Percentiles rank a stretch among this genome's conserved stretches.
These are phyloP conservation scores for Obba rivulosa DNA, from an alignment of 768 basidiomycete species.

Conservation along the genomic window DNA sequence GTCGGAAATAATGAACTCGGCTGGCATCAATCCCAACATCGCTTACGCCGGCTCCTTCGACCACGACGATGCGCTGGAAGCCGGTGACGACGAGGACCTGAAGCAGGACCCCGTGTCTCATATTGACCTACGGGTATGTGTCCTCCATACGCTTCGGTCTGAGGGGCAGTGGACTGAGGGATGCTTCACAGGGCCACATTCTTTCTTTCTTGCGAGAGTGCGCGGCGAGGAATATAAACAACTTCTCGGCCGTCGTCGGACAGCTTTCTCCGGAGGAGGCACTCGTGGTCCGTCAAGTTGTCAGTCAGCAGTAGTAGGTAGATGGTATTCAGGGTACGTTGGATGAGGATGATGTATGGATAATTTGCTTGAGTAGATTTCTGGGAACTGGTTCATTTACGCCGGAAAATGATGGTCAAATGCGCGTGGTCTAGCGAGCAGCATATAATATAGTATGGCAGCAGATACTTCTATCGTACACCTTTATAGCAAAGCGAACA, in stretches of 20 bases:
- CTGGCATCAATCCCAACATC: conserved; percentile 39
- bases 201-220: conserved; percentile 65
- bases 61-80: conserved; percentile 70
- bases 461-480: too few species aligned
- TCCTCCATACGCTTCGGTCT: not conserved
- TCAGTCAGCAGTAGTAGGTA: conserved; percentile 14
- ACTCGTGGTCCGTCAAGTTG: conserved; percentile 51
- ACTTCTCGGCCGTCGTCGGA: conserved; percentile 58
- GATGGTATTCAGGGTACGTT: too few species aligned
- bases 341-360: too few species aligned
- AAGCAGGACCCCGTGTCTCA: conserved; percentile 80
- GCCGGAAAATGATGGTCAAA: too few species aligned
- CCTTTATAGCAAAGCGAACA: too few species aligned
- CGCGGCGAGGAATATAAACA: conserved; percentile 52
- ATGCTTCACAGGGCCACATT: conserved; percentile 52
- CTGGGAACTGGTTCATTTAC: too few species aligned
- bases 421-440: too few species aligned
- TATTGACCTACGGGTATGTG: conserved; percentile 69
- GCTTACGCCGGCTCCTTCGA: conserved; percentile 58
- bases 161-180: not conserved
- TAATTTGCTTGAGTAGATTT: too few species aligned
- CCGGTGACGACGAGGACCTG: conserved; percentile 82
- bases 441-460: too few species aligned
- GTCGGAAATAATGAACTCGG: conserved; percentile 76
- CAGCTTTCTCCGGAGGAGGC: conserved; percentile 70